These are phyloP conservation scores for Musa beccarii DNA, from an alignment of 176 grass and related monocot species.

Conservation along the genomic window DNA sequence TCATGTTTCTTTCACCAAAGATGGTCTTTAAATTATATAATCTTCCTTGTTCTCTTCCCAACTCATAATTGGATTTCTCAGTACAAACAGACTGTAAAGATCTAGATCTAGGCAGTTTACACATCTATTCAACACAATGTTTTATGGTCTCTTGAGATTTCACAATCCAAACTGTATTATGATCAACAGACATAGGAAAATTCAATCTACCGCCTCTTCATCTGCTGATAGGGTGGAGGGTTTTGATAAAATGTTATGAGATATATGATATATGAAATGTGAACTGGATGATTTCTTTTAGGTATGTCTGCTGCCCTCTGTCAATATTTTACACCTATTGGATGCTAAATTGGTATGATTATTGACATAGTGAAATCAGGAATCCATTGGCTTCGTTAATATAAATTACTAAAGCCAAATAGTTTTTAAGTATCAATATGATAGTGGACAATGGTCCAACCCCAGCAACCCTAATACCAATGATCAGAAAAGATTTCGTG, in stretches of 20 bases:
- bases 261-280: no score
- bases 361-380: no score
- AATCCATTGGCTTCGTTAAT: not conserved
- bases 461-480: not conserved
- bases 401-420: not conserved
- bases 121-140: not conserved
- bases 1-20: not conserved
- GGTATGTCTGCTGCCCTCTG: no score
- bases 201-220: no score
- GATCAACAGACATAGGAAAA: not conserved
- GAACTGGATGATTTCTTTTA: no score
- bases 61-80: not conserved
- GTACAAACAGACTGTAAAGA: not conserved
- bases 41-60: not conserved
- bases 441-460: not conserved
- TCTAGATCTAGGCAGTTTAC: not conserved
- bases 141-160: not conserved
- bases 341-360: no score
- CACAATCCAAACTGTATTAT: not conserved
- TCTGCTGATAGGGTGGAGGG: no score
- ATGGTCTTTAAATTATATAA: not conserved
- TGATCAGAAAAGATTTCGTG: not conserved
- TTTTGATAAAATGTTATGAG: no score
- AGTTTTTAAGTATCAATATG: not conserved
- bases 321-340: no score